These are phyloP conservation scores for Collybia sp. DNA, from an alignment of 768 basidiomycete species.

Conservation along the genomic window DNA sequence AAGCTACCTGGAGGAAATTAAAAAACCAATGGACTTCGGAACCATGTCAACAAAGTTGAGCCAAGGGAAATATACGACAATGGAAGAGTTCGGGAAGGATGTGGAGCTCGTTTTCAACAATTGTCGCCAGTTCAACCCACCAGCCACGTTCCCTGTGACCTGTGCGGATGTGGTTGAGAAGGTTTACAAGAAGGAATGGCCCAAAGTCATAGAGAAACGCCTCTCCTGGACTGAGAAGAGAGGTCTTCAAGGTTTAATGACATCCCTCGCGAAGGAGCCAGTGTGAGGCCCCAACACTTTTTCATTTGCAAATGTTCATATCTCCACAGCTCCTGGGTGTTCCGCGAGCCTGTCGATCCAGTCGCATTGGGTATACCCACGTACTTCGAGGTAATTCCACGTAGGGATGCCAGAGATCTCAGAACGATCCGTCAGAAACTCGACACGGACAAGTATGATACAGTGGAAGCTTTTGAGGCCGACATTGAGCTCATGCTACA, in stretches of 20 bases:
- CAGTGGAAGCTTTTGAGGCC: conserved; percentile 72
- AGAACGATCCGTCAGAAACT: conserved; percentile 76
- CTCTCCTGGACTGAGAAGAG: conserved; percentile 79
- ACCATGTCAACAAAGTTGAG: conserved; percentile 72
- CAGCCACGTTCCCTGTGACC: conserved; percentile 65
- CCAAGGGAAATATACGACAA: conserved; percentile 63
- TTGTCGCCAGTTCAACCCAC: conserved; percentile 90
- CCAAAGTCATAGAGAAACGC: conserved; percentile 66
- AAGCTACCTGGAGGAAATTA: conserved; percentile 91
- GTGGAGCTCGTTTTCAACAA: conserved; percentile 82
- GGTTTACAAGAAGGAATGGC: conserved; percentile 83
- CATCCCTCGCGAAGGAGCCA: conserved; percentile 62
- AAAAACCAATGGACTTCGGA: conserved; percentile 89
- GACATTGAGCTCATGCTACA: conserved; percentile 85
- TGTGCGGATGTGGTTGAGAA: conserved; percentile 75
- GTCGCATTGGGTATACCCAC: conserved; percentile 76
- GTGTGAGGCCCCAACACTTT: conserved; percentile 28
- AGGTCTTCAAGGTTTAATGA: conserved; percentile 66
- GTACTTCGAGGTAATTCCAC: conserved; percentile 83
- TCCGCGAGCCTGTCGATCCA: conserved; percentile 88
- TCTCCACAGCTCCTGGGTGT: conserved; percentile 61
- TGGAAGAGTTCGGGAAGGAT: conserved; percentile 81
- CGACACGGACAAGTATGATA: conserved; percentile 78
- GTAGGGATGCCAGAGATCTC: conserved; percentile 85
- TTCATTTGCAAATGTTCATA: conserved; percentile 2